Base-by-base conservation (phyloP, 2,329 filamentous ascomycete genomes). In the Phialocephala subalpina region DNA sequence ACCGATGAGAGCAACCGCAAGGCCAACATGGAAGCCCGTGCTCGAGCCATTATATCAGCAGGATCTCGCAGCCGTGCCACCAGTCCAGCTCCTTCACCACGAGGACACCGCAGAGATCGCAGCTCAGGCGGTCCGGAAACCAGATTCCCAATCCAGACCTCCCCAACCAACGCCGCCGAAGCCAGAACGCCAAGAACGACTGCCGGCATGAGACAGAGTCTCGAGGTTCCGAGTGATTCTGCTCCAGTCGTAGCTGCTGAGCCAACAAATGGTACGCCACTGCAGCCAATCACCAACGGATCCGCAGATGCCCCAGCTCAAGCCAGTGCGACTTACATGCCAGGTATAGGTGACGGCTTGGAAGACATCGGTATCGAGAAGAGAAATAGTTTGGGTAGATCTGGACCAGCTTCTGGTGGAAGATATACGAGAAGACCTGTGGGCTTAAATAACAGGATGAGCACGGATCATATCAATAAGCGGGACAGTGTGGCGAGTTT, bases 1-100 rank as follows among this genome's bases (percentile, higher is more conserved):
- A 97, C 94, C 0, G 94, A 99, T 76, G 96, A 99, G 83, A 97
- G 93, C 80, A 97, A 97, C 79, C 91, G 96, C 67, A 93, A 94
- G 75, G 93, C 93, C 53, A 90, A 97, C 72, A 95, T 97, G 89
- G 95, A 98, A 80, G 96, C 97, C 77, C 90, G 96, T 60, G 92
- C 93, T 77, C 90, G 93, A 68, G 93, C 93, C 59, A 86, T 95
- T 68, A 88, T 96, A 56, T 87, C 73, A 40, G 76, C 75, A 20
- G 72, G 69, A 27, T 80, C 88, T 83, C 88, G 93, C 60, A 90
- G 89, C 76, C 88, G 94, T 58, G 92, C 89, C 35, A 90, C 87
- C 27, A 94, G 91, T 68, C 94, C 94, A 8, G 89, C 86, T 5
- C 89, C 88, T 29, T 83, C 86, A 68, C 81, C 87, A 53, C 78